Evolutionary conservation across 2,329 filamentous ascomycete genomes (phyloP), one percentile per base, ranked within the genome.

Genomic region (Xylariaceae sp.): DNA sequence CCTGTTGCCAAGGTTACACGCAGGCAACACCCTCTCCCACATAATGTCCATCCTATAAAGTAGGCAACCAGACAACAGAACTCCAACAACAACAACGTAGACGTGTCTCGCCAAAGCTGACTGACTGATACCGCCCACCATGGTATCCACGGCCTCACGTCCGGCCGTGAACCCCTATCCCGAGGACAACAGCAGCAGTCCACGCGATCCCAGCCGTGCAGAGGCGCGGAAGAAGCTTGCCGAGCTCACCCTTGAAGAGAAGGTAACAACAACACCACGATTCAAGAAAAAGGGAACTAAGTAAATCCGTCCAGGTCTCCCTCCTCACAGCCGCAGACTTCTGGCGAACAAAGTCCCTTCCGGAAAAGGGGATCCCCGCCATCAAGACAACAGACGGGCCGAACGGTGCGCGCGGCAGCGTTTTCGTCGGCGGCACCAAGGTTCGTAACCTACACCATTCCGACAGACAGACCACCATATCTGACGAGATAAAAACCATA

Each of bases 351-450:
- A 83, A 81, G 60, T 73, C 84, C 0, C 82, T 90, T 55, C 80
- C 82, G 2, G 79, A 81, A 42, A 84, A 87, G 65, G 81, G 80
- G 4, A 83, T 89, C 34, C 85, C 87, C 1, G 78, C 83, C 0
- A 78, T 88, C 61, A 88, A 88, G 67, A 83, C 84, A 4, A 87
- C 83, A 23, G 87, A 89, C 73, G 87, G 87, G 0, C 87, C 87
- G 1, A 89, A 89, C 71, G 87, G 87, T 34, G 85, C 86, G 50
- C 83, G 87, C 23, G 87, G 87, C 13, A 85, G 83, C 1, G 82
- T 85, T 15, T 88, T 88, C 70, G 87, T 88, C 53, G 86, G 86
- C 48, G 86, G 86, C 17, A 85, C 82, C 56, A 84, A 84, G 74
- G 82, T 82, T 45, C 66, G 74, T 70, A 51, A 44, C 11, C 11